A percentile compares a stretch with the other conserved stretches of the same genome.
Evolutionary conservation across 2,329 filamentous ascomycete genomes (phyloP).

Genomic region (Colletotrichum tofieldiae): DNA sequence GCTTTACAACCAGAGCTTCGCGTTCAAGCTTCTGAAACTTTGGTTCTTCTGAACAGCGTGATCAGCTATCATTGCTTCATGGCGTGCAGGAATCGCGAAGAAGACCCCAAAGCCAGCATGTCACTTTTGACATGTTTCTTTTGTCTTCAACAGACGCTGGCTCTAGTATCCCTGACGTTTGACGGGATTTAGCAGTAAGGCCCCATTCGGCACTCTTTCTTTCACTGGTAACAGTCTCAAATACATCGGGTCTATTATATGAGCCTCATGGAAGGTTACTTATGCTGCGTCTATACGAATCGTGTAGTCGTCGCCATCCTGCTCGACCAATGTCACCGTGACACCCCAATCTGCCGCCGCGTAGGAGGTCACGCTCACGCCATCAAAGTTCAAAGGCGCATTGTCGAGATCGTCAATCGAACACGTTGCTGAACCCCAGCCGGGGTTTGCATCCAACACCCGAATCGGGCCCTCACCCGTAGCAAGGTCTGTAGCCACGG

Average conservation of each 20-base stretch:
- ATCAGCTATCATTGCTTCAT: slow-evolving; percentile 13
- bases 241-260: neutral
- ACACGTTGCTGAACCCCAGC: slow-evolving; percentile 47
- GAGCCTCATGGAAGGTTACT: neutral
- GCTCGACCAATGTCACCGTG: slow-evolving; percentile 10
- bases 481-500: slow-evolving; percentile 48
- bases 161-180: slow-evolving; percentile 1
- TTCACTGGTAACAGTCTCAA: neutral
- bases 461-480: slow-evolving; percentile 52
- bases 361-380: neutral
- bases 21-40: slow-evolving; percentile 11
- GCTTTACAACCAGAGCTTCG: neutral
- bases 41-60: neutral
- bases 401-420: slow-evolving; percentile 51
- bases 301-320: slow-evolving; percentile 23
- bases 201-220: neutral
- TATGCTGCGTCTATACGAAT: slow-evolving; percentile 10
- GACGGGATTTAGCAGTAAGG: neutral
- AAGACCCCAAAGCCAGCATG: too few relatives aligned
- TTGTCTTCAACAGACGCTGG: too few relatives aligned
- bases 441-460: slow-evolving; percentile 52
- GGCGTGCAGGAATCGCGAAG: neutral
- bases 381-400: slow-evolving; percentile 47
- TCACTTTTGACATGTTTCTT: neutral
- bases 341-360: slow-evolving; percentile 10